Evolutionary conservation across 768 basidiomycete species (phyloP), one percentile per base, ranked within the genome.

Genomic region (Russula earlei): DNA sequence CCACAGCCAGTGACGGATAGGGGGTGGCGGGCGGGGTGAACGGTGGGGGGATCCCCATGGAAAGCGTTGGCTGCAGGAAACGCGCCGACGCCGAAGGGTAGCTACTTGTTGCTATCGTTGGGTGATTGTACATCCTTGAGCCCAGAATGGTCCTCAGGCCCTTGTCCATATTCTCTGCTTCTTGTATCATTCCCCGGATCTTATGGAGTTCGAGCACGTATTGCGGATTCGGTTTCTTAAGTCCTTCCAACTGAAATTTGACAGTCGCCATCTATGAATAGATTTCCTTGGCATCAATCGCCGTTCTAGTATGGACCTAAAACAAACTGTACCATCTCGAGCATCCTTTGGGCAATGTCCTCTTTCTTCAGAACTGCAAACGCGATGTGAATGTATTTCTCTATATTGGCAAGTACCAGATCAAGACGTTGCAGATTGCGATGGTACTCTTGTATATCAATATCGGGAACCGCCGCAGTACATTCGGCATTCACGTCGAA

Each of bases 151-250:
- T n/a, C 49, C 22, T 47, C 20, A 61, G 15, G 5, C 60, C 53
- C 7, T 41, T 48, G 24, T 59, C 34, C 52, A 59, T 54, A 11
- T 61, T 59, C n/a, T 54, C 52, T 10, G 45, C 49, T 46, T 61
- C 58, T 9, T 59, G 58, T 41, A 60, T 60, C 58, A 61, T 59
- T 22, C 33, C 41, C 6, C 60, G 60, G 25, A 61, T 58, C 2
- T 47, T 55, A 29, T 59, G 49, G 22, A 61, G 45, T 14, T 61
- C 60, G 5, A 61, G 52, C 15, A 55, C 34, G 14, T 42, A 61
- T 34, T 53, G 53, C 5, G 60, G 60, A 14, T 48, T 49, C 2
- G 44, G 34, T 6, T 25, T 55, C 17, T 46, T 33, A 2, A 49
- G 20, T 31, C 55, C 52, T 10, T 61, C 49, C 14, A 50, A 14